phyloP scores from a whole-genome alignment of 2,329 filamentous ascomycete species.

The Botrytis fabae region DNA sequence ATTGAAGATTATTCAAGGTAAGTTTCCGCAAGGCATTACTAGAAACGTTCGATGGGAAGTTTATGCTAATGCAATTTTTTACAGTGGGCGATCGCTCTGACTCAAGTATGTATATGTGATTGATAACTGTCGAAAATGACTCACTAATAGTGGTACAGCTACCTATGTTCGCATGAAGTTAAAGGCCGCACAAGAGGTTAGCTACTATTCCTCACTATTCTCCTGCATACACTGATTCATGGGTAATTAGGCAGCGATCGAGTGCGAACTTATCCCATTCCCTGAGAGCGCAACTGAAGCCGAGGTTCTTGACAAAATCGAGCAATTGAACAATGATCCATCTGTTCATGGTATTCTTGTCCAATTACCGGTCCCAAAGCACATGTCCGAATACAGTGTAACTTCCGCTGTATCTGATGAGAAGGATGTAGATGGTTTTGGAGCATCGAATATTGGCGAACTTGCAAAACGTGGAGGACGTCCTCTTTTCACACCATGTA shows the following conservation, averaged over 20 bases:
- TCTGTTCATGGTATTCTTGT: slow-evolving; percentile 89
- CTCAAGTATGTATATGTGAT: slow-evolving; percentile 65
- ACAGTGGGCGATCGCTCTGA: slow-evolving; percentile 89
- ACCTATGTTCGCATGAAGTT: slow-evolving; percentile 99
- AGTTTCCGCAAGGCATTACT: neutral
- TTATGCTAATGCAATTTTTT: slow-evolving; percentile 28
- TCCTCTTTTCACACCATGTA: slow-evolving; percentile 91
- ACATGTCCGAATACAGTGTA: slow-evolving; percentile 86
- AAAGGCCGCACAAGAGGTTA: slow-evolving; percentile 89
- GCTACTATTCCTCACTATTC: slow-evolving; percentile 31
- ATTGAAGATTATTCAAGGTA: slow-evolving; percentile 93
- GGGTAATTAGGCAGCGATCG: slow-evolving; percentile 74
- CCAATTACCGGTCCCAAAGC: slow-evolving; percentile 84
- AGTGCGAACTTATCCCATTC: slow-evolving; percentile 82
- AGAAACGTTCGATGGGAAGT: neutral
- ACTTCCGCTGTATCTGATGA: slow-evolving; percentile 89
- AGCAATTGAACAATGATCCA: slow-evolving; percentile 81
- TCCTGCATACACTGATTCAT: slow-evolving; percentile 19
- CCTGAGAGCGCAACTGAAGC: slow-evolving; percentile 78
- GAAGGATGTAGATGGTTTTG: slow-evolving; percentile 98
- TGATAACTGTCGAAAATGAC: neutral
- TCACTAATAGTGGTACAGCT: slow-evolving; percentile 49
- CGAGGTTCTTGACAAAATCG: slow-evolving; percentile 82
- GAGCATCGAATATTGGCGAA: slow-evolving; percentile 91
- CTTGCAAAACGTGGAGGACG: slow-evolving; percentile 91